Conservation (phyloP, 495 filamentous ascomycete genomes). For the Penicillium maclennaniae region DNA sequence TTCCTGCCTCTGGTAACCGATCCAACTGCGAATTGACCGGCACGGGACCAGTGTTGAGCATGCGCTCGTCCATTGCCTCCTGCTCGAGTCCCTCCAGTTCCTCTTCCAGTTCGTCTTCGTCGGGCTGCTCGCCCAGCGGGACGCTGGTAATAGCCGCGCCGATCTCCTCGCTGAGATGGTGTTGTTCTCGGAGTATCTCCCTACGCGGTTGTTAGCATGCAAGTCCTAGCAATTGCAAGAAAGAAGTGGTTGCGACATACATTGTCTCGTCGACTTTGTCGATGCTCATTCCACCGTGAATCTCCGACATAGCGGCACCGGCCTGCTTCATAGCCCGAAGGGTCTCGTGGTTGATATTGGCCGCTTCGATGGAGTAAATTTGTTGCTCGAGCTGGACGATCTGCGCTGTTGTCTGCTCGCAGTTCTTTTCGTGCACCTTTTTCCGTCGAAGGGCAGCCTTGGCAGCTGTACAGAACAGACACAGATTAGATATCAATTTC, state of each 20-base stretch:
- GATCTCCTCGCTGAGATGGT: slow-evolving; percentile 90
- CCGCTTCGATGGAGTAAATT: slow-evolving; percentile 93
- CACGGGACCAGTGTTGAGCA: slow-evolving; percentile 82
- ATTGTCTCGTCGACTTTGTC: slow-evolving; percentile 94
- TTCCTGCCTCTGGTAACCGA: slow-evolving; percentile 66
- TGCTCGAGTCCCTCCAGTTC: slow-evolving; percentile 78
- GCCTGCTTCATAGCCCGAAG: slow-evolving; percentile 91
- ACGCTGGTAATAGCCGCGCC: slow-evolving; percentile 72
- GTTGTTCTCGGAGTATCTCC: slow-evolving; percentile 90
- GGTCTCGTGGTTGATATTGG: slow-evolving; percentile 98
- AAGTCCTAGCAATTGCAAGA: not conserved
- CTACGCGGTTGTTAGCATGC: slow-evolving; percentile 39
- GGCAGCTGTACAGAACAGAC: slow-evolving; percentile 58
- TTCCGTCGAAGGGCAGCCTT: slow-evolving; percentile 91
- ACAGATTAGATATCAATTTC: slow-evolving; percentile 1
- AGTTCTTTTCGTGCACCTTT: slow-evolving; percentile 85
- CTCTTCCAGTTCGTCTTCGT: slow-evolving; percentile 81
- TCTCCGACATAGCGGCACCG: slow-evolving; percentile 80
- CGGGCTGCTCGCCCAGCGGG: slow-evolving; percentile 65
- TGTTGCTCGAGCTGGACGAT: slow-evolving; percentile 91
- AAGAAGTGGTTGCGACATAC: slow-evolving; percentile 50
- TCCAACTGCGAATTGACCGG: slow-evolving; percentile 68
- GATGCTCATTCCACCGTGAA: slow-evolving; percentile 84
- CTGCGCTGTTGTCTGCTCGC: slow-evolving; percentile 85
- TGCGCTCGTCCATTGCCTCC: slow-evolving; percentile 84